A percentile compares a stretch with the other conserved stretches of the same genome.
phyloP scores from a whole-genome alignment of 371 early-diverging fungal species.

The Basidiobolus meristosporus region DNA sequence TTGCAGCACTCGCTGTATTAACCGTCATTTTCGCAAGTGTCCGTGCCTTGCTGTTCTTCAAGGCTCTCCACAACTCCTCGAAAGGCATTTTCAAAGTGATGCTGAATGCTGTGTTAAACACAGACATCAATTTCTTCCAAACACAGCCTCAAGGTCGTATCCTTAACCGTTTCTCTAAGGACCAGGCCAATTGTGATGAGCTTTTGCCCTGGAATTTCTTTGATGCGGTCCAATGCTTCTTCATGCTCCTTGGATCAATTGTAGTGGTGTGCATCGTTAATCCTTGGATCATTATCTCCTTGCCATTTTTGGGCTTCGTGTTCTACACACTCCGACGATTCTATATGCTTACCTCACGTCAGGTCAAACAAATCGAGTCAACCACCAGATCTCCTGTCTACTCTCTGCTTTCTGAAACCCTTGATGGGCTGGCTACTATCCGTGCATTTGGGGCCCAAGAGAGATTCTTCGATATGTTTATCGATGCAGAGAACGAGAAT shows the following conservation, averaged over 20 bases:
- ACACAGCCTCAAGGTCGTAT: conserved; percentile 77
- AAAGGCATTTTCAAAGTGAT: conserved; percentile 9
- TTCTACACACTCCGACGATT: conserved; percentile 9
- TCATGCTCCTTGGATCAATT: conserved; percentile 18
- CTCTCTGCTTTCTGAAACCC: conserved; percentile 61
- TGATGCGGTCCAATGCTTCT: conserved; percentile 20
- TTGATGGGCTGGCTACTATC: conserved; percentile 56
- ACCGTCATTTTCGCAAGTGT: conserved; percentile 8
- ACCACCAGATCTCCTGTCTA: conserved; percentile 65
- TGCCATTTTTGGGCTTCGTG: conserved; percentile 10
- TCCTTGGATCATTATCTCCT: conserved; percentile 13
- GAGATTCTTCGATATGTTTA: conserved; percentile 12
- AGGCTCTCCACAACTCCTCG: conserved; percentile 8
- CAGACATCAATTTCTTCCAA: conserved; percentile 84
- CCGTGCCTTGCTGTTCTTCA: conserved; percentile 11
- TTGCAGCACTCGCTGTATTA: conserved; percentile 6
- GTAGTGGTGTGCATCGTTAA: conserved; percentile 16
- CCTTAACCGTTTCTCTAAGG: conserved; percentile 72
- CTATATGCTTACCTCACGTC: conserved; percentile 52
- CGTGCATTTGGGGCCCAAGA: conserved; percentile 37
- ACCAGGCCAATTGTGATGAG: conserved; percentile 71
- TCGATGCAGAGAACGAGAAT: conserved; percentile 13
- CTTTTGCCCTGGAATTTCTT: conserved; percentile 33
- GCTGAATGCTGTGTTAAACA: conserved; percentile 17
- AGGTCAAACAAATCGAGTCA: conserved; percentile 63